phyloP scores from a whole-genome alignment of 2,329 filamentous ascomycete species.

The Xylaria sp. region DNA sequence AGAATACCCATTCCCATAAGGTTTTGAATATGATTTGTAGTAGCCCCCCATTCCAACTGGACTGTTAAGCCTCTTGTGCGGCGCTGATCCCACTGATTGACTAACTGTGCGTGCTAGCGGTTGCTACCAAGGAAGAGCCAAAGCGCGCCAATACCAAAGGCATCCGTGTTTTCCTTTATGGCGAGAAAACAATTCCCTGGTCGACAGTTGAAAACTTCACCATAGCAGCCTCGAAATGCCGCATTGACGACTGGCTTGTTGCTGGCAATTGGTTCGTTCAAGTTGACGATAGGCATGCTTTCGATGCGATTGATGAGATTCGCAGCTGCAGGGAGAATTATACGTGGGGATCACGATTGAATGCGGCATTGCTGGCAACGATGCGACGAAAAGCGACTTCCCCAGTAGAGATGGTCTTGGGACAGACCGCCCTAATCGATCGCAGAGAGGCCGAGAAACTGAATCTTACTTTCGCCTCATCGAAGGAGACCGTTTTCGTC shows the following conservation, averaged over 20 bases:
- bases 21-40: neutral
- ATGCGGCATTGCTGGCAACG: neutral
- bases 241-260: neutral
- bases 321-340: neutral
- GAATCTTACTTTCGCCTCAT: neutral
- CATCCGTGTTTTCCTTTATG: neutral
- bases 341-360: neutral
- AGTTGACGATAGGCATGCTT: neutral
- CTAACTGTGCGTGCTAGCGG: neutral
- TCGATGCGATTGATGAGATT: neutral
- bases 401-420: neutral
- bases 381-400: neutral
- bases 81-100: neutral
- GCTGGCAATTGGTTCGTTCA: neutral
- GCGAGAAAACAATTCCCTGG: neutral
- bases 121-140: neutral
- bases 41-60: neutral
- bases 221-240: neutral
- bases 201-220: neutral
- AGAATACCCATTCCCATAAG: neutral
- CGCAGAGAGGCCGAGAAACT: neutral
- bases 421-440: neutral
- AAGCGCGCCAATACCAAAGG: neutral
- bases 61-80: neutral
- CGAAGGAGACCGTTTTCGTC: neutral